Evolutionary conservation across 2,329 filamentous ascomycete species (phyloP), one percentile per base, ranked within the genome.

Genomic region (Neonectria sp.): DNA sequence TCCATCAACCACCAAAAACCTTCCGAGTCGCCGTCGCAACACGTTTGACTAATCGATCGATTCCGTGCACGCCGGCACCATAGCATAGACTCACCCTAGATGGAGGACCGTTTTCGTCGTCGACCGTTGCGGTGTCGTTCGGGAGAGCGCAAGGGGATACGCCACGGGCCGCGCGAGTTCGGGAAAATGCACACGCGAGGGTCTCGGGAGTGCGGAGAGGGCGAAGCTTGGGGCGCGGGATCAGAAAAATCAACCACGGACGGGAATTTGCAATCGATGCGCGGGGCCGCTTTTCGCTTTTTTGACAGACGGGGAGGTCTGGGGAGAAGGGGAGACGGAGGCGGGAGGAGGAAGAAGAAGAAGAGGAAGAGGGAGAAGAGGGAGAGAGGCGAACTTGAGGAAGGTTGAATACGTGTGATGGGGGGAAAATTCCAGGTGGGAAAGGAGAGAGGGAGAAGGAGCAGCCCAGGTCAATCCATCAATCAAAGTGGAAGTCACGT

Each of bases 401-500:
- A 69, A 70, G 69, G 70, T 63, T 76, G 74, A 72, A 73, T 68
- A 68, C 65, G 70, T 72, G 73, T 68, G 69, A 68, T 73, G 69
- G 73, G 72, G 72, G 68, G 61, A 63, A 61, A 75, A 75, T 75
- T 74, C 71, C 70, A 70, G 65, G 71, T 68, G 71, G 74, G 74
- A 76, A 74, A 76, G 74, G 74, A 49, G 67, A 67, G 63, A 65
- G 53, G 57, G 66, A 72, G 72, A 73, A 75, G 68, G 67, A 73
- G 66, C 60, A 70, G 65, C 62, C 67, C 63, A 73, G 68, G 68
- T 63, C 65, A 65, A 66, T 60, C 66, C 66, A 72, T 72, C 65
- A 71, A 74, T 75, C 70, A 74, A 64, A 68, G 60, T 64, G 71
- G 68, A 73, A 75, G 71, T 74, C 72, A 72, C 70, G 70, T 74